Base-by-base conservation (phyloP, 371 early-diverging fungal species). In the Caulochytrium protostelioides region DNA sequence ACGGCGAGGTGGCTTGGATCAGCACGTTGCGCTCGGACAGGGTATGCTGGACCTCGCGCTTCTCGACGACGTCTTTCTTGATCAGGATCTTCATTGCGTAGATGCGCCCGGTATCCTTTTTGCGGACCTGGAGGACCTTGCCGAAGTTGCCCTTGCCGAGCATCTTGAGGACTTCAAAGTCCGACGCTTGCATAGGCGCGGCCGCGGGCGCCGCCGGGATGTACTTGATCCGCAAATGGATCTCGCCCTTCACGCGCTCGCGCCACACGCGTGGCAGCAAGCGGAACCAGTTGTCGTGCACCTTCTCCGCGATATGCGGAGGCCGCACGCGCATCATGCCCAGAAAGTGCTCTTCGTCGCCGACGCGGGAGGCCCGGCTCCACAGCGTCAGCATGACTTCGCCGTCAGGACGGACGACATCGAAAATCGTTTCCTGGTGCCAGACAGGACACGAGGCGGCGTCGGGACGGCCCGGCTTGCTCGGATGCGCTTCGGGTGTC, bases 71-170 rank as follows among this genome's bases (percentile, higher is more conserved):
- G 28, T 67, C 65, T 26, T 65, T 60, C 45, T 89, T 72, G 33
- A 81, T 53, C 3, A 62, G 44, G 4, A 80, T 69, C 45, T 87
- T 87, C 69, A 87, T 75, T 3, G 85, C 85, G 34, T 80, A 77
- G 15, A 79, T 68, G 21, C 74, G 55, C 23, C 59, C 66, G 2
- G 74, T 74, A 42, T 78, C 75, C 30, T 64, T 68, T 38, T 84
- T 73, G 18, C 72, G 54, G 22, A 76, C 79, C 30, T 79, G 73
- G 22, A 77, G 62, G 4, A 87, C 83, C 41, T 81, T 82, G 23
- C 83, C 83, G 52, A 78, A 81, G 18, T 64, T 64, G 4, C 83
- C 85, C 41, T 68, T 72, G 4, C 85, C 84, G 13, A 87, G 39
- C 0, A 79, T 59, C 29, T 74, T 72, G 0, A 81, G 46, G 21